A percentile compares a stretch with the other conserved stretches of the same genome.
phyloP scores from a whole-genome alignment of 768 basidiomycete species.

The Calocybe indica region DNA sequence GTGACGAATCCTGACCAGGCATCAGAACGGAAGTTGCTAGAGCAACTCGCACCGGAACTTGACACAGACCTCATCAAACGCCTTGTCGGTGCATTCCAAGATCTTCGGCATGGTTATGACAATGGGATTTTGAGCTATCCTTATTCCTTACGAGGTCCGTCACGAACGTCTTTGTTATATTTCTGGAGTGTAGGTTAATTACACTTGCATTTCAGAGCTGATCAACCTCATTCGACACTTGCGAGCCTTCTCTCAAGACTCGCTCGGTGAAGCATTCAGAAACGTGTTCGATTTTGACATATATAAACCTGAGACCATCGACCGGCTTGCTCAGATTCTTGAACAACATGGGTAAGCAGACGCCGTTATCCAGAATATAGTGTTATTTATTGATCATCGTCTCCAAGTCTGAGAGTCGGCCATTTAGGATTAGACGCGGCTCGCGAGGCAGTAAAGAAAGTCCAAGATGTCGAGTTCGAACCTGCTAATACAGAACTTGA shows the following conservation, averaged over 20 bases:
- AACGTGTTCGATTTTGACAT: slow-evolving; percentile 72
- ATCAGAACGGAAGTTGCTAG: slow-evolving; percentile 55
- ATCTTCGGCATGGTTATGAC: slow-evolving; percentile 53
- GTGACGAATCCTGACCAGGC: slow-evolving; percentile 62
- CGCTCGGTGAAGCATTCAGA: slow-evolving; percentile 50
- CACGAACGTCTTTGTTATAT: neutral
- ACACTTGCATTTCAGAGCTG: slow-evolving; percentile 35
- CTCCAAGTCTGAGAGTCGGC: slow-evolving; percentile 41
- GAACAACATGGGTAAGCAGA: slow-evolving; percentile 49
- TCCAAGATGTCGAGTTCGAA: slow-evolving; percentile 52
- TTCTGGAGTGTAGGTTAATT: neutral
- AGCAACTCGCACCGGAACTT: slow-evolving; percentile 58
- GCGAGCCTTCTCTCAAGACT: slow-evolving; percentile 52
- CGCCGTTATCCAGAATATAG: neutral
- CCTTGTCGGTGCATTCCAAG: slow-evolving; percentile 61
- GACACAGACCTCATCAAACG: slow-evolving; percentile 45
- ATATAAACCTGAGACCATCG: slow-evolving; percentile 59
- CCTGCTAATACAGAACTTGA: slow-evolving; percentile 45
- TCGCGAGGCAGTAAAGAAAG: slow-evolving; percentile 45
- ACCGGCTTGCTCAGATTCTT: slow-evolving; percentile 52
- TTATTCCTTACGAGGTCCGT: slow-evolving; percentile 59
- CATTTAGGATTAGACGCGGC: slow-evolving; percentile 52
- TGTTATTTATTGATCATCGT: neutral
- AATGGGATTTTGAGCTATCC: slow-evolving; percentile 55
- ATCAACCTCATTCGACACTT: slow-evolving; percentile 64